Conservation (phyloP, 306 rosid genomes). For the Leucaena leucocephala region DNA sequence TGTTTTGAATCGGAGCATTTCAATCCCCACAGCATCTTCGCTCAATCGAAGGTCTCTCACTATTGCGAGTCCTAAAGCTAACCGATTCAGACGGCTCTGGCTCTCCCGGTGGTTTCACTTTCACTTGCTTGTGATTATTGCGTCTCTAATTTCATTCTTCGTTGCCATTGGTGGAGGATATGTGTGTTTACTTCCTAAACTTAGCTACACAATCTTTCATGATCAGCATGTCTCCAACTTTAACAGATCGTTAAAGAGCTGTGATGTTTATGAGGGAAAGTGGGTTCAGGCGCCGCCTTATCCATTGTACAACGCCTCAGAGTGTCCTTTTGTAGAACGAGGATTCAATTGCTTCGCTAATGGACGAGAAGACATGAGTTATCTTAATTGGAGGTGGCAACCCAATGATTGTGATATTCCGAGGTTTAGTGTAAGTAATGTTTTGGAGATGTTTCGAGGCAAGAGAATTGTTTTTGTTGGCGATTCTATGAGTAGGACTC, state of each 20-base stretch:
- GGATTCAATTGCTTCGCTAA: constrained; percentile 81
- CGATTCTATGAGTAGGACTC: constrained; percentile 92
- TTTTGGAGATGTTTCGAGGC: constrained; percentile 61
- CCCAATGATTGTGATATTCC: constrained; percentile 68
- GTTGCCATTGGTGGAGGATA: constrained; percentile 64
- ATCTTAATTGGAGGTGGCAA: constrained; percentile 84
- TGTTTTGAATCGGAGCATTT: constrained; percentile 50
- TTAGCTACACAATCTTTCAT: constrained; percentile 51
- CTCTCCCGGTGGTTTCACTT: constrained; percentile 53
- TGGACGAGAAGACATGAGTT: constrained; percentile 65
- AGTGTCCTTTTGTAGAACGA: constrained; percentile 84
- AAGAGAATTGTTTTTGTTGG: constrained; percentile 87
- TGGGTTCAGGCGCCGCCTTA: constrained; percentile 59
- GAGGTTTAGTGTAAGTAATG: constrained; percentile 44
- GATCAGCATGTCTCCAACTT: constrained; percentile 28
- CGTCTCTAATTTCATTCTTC: constrained; percentile 60
- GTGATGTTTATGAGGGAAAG: constrained; percentile 71
- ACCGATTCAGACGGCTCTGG: constrained; percentile 54
- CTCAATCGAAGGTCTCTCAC: constrained; percentile 47
- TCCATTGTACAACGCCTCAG: constrained; percentile 75
- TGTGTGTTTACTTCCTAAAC: constrained; percentile 61
- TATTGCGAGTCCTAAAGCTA: constrained; percentile 50
- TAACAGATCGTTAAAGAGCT: constrained; percentile 42
- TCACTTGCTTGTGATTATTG: constrained; percentile 49
- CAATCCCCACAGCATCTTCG: constrained; percentile 45